Evolutionary conservation across 148 eudicot species (phyloP), one percentile per base, ranked within the genome.

Genomic region (Vaccinium myrtillus): DNA sequence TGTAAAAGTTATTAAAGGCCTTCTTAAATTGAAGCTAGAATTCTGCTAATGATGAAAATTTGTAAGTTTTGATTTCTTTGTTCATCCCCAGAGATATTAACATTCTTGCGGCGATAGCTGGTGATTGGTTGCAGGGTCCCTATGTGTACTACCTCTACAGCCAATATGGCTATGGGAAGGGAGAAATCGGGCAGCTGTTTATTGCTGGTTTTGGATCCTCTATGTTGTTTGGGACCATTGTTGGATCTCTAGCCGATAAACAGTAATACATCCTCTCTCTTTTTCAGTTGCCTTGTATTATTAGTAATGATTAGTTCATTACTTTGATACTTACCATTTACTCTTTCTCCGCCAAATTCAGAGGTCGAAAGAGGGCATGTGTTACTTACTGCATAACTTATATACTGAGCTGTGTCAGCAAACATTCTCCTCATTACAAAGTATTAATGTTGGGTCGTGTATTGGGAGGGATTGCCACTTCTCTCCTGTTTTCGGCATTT

Each of bases 81-180:
- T 51, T 39, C 84, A 30, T 46, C 79, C 84, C 56, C 43, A 71
- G 85, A 87, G 83, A 36, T 32, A 67, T 18, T 86, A 81, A 82
- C 80, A 59, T 87, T 67, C 67, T 71, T 85, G 83, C 87, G 93
- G 89, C 85, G 83, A 91, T 89, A 95, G 98, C 97, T 81, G 98
- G 98, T 27, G 98, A 95, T 87, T 95, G 98, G 98, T 90, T 95
- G 94, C 96, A 95, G 90, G 97, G 97, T 82, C 97, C 96, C 81
- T 93, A 95, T 86, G 98, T 93, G 49, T 95, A 95, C 91, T 95
- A 95, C 83, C 39, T 36, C 39, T 36, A 36, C 39, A 93, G 86
- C 48, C 90, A 92, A 16, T 95, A 95, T 86, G 98, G 98, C 55
- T 95, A 75, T 78, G 92, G 95, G 71, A 95, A 95, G 85, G 98